These are phyloP conservation scores for rapeseed (Brassica napus) DNA, from an alignment of 345 rosid species.

Conservation along the genomic window Da-Ae NC_063440.1:9093501-9094000, in stretches of 20 bases:
- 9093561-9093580: slow-evolving; percentile 88
- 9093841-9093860: background rate
- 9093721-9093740: slow-evolving; percentile 82
- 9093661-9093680: slow-evolving; percentile 81
- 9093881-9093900: slow-evolving; percentile 58
- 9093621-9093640: slow-evolving; percentile 86
- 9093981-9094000: slow-evolving; percentile 47
- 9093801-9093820: slow-evolving; percentile 40
- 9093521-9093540: background rate
- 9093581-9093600: slow-evolving; percentile 93
- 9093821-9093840: background rate
- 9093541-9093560: slow-evolving; percentile 61
- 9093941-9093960: slow-evolving; percentile 74
- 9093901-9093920: slow-evolving; percentile 78
- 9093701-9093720: slow-evolving; percentile 86
- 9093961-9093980: slow-evolving; percentile 82
- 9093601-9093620: slow-evolving; percentile 74
- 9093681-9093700: slow-evolving; percentile 84
- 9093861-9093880: slow-evolving; percentile 41
- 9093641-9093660: slow-evolving; percentile 78
- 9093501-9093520: background rate
- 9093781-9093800: slow-evolving; percentile 81
- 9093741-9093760: slow-evolving; percentile 62
- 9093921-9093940: slow-evolving; percentile 85
- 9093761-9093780: slow-evolving; percentile 61